phyloP scores from a whole-genome alignment of 441 rosid species.

The Erodium chrysanthum region DNA sequence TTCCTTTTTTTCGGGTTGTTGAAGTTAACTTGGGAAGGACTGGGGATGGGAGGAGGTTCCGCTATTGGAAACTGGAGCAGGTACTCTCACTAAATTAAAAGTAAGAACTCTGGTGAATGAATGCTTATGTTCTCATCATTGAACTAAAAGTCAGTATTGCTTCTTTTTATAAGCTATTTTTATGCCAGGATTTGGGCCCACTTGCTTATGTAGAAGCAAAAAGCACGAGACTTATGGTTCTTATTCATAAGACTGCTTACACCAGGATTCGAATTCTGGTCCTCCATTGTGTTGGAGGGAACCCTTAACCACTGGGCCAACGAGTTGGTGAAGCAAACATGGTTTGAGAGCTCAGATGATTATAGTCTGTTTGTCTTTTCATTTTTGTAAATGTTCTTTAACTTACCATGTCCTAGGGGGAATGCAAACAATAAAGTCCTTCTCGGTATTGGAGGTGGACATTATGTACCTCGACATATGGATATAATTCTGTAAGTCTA shows the following conservation, averaged over 20 bases:
- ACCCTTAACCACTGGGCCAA: no score
- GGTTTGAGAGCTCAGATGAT: no score
- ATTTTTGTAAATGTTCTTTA: no score
- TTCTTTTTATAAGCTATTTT: no score
- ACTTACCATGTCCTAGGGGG: conserved; percentile 31
- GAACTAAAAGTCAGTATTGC: not conserved
- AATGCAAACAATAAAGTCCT: conserved; percentile 51
- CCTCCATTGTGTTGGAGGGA: no score
- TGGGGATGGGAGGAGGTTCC: conserved; percentile 67
- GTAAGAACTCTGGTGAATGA: not conserved
- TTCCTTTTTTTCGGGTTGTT: conserved; percentile 15
- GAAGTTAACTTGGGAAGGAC: conserved; percentile 85
- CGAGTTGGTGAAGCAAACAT: no score
- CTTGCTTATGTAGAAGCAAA: no score
- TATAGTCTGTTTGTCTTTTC: not conserved
- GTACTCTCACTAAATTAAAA: conserved; percentile 24
- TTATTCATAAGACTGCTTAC: no score
- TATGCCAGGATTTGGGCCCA: no score
- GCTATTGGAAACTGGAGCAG: conserved; percentile 73
- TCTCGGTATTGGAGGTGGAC: conserved; percentile 83
- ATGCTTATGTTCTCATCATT: not conserved
- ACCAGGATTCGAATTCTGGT: no score
- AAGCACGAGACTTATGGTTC: no score
- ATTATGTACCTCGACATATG: conserved; percentile 88
- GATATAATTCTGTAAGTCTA: conserved; percentile 61